Conservation (phyloP, 768 basidiomycete species). For the Phlegmacium glaucopus region DNA sequence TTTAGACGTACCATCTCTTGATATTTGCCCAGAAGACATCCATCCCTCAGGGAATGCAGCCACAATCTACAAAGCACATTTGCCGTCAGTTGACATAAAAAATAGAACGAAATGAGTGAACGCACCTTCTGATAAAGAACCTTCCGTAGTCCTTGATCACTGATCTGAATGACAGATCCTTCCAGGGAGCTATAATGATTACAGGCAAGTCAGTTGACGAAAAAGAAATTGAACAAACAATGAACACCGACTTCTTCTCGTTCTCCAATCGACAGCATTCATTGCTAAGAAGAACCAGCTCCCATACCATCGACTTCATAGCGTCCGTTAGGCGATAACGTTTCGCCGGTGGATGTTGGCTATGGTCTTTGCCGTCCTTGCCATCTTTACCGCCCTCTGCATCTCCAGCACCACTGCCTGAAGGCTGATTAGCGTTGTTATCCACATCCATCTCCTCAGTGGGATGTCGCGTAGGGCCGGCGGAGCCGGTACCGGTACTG, state of each 20-base stretch:
- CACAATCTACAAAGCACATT: constrained; percentile 66
- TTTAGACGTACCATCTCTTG: constrained; percentile 71
- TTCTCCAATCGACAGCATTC: constrained; percentile 68
- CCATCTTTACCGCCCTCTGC: constrained; percentile 19
- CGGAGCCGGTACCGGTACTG: constrained; percentile 31
- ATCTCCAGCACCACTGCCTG: constrained; percentile 3
- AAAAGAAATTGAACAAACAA: too few species aligned
- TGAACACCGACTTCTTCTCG: constrained; percentile 37
- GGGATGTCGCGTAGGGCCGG: constrained; percentile 38
- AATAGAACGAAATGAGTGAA: not conserved
- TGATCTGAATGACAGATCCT: constrained; percentile 65
- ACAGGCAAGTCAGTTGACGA: constrained; percentile 1
- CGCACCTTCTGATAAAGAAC: constrained; percentile 73
- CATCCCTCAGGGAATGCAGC: constrained; percentile 80
- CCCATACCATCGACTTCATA: constrained; percentile 81
- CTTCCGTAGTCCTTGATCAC: constrained; percentile 80
- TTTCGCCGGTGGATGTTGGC: constrained; percentile 65
- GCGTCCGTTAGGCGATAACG: constrained; percentile 76
- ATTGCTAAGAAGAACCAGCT: constrained; percentile 77
- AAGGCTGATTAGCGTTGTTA: constrained; percentile 1
- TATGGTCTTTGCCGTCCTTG: constrained; percentile 24
- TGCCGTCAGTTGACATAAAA: too few species aligned
- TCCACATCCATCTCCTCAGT: constrained; percentile 49
- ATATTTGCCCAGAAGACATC: constrained; percentile 85
- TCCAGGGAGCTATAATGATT: constrained; percentile 46